phyloP scores from a whole-genome alignment of 495 filamentous ascomycete genomes.

The Aspergillus haitiensis region DNA sequence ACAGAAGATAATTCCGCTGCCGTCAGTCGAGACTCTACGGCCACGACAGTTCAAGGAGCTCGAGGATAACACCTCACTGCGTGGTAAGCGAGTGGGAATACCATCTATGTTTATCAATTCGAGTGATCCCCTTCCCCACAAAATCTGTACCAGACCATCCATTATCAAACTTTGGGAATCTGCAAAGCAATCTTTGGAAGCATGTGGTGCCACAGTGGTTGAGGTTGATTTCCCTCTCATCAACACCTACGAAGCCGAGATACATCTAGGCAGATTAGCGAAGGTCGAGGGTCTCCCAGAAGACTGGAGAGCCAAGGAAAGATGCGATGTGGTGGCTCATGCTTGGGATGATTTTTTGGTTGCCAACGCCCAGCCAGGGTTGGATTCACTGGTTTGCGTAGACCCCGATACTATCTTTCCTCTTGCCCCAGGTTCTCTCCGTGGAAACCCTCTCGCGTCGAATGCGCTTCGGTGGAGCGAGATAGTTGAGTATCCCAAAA shows the following conservation, averaged over 20 bases:
- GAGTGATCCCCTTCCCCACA: conserved; percentile 25
- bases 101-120: conserved; percentile 41
- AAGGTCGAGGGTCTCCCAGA: conserved; percentile 36
- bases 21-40: conserved; percentile 28
- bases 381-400: conserved; percentile 29
- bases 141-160: conserved; percentile 30
- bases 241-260: conserved; percentile 33
- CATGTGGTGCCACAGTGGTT: conserved; percentile 35
- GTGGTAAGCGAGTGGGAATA: conserved; percentile 34
- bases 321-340: conserved; percentile 36
- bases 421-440: conserved; percentile 32
- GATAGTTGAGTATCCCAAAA: conserved; percentile 36
- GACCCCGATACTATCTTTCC: conserved; percentile 38
- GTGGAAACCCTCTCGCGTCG: conserved; percentile 32
- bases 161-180: conserved; percentile 36
- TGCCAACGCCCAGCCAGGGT: conserved; percentile 29
- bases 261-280: conserved; percentile 31
- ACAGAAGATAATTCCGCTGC: conserved; percentile 30
- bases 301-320: conserved; percentile 34
- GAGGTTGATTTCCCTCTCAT: conserved; percentile 39
- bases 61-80: conserved; percentile 22
- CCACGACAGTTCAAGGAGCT: conserved; percentile 28
- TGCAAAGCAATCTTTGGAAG: conserved; percentile 26
- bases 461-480: conserved; percentile 36
- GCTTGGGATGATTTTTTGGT: conserved; percentile 39